Base-by-base conservation (phyloP, 2,329 filamentous ascomycete genomes). In the Aspergillus tamarii region DNA sequence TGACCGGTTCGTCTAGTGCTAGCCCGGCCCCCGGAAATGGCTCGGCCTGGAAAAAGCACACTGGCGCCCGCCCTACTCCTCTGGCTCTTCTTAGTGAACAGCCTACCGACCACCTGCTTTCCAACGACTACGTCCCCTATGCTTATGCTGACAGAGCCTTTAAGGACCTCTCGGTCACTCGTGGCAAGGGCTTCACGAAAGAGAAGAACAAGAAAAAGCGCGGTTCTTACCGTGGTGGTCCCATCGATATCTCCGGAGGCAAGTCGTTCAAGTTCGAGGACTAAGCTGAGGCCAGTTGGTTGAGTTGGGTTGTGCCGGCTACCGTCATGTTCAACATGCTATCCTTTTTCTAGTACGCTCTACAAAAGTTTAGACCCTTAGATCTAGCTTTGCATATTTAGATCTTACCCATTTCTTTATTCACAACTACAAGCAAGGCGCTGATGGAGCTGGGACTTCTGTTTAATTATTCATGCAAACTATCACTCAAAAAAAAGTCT, bases 181-280 rank as follows among this genome's bases (percentile, higher is more conserved):
- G 91, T 77, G 95, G 95, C 73, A 98, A 97, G 83, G 93, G 93
- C 4, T 99, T 99, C 81, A 98, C 94, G 64, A 99, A 99, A 84
- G 95, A 98, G 84, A 99, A 99, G 89, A 99, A 99, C 82, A 99
- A 99, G 85, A 95, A 93, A 86, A 94, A 93, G 85, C 86, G 89
- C 71, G 95, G 95, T 57, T 92, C 90, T 69, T 99, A 97, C 84
- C 89, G 91, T 55, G 95, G 95, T 52, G 95, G 95, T 8, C 80
- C 86, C 59, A 96, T 99, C 73, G 94, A 99, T 76, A 91, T 94
- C 59, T 81, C 85, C 16, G 88, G 89, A 23, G 90, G 91, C 68
- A 94, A 94, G 80, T 91, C 92, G 63, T 91, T 97, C 82, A 97
- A 96, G 82, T 99, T 99, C 79, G 93, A 97, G 2, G 92, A 96